Percentiles rank a stretch among this genome's conserved stretches.
phyloP scores from a whole-genome alignment of 2,329 filamentous ascomycete genomes.

The Microdochium bolleyi region DNA sequence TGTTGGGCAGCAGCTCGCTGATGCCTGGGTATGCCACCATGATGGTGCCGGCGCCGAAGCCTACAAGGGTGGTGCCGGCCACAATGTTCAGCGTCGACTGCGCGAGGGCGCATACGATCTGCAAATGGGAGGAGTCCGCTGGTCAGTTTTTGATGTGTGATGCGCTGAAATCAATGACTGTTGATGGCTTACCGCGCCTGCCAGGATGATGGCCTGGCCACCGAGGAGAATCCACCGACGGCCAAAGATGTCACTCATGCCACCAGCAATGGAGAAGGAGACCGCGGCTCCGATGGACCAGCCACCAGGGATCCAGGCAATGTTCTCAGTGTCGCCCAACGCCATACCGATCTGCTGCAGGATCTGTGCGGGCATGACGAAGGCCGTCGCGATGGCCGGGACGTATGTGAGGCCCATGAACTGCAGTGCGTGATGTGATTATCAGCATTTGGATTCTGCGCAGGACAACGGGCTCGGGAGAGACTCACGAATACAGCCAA shows the following conservation, averaged over 20 bases:
- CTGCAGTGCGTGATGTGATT: constrained; percentile 1
- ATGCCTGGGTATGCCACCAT: constrained; percentile 24
- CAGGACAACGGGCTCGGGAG: not conserved
- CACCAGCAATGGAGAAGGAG: constrained; percentile 13
- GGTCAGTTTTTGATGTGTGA: too few relatives aligned
- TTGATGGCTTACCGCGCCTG: constrained; percentile 5
- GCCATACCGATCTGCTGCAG: constrained; percentile 13
- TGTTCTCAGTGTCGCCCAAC: constrained; percentile 9
- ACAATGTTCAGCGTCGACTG: constrained; percentile 13
- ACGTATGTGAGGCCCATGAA: constrained; percentile 12
- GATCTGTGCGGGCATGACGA: constrained; percentile 13
- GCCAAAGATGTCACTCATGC: constrained; percentile 15
- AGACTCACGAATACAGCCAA: constrained; percentile 10
- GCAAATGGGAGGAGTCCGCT: not conserved
- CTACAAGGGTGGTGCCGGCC: constrained; percentile 20
- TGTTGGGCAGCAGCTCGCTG: constrained; percentile 23
- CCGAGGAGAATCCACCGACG: constrained; percentile 9
- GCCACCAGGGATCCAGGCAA: constrained; percentile 12
- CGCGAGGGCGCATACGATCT: constrained; percentile 17
- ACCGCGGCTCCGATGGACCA: constrained; percentile 10
- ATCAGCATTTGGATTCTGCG: not conserved
- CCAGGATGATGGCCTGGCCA: constrained; percentile 7
- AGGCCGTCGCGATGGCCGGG: constrained; percentile 8
- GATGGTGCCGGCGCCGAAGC: constrained; percentile 21
- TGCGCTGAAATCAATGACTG: too few relatives aligned